Evolutionary conservation across 805 yeast genomes (phyloP).

Genomic region (Kazachstania africana): DNA sequence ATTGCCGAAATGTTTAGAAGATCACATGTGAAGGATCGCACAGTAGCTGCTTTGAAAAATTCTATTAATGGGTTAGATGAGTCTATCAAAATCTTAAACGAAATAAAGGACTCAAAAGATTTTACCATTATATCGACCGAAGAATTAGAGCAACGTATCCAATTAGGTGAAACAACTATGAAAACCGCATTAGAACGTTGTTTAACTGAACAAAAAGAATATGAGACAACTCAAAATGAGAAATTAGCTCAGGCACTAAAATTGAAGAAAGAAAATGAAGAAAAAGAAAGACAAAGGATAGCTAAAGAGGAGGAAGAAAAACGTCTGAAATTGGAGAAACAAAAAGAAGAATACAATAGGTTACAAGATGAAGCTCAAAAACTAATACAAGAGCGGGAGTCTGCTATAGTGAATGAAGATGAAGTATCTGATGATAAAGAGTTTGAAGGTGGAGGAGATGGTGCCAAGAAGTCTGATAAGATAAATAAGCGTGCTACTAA

Average conservation of each 20-base stretch:
- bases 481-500: conserved; percentile 10
- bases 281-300: conserved; percentile 34
- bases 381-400: conserved; percentile 44
- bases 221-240: conserved; percentile 42
- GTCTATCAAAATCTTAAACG: conserved; percentile 49
- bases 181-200: conserved; percentile 59
- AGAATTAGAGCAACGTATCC: conserved; percentile 78
- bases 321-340: conserved; percentile 36
- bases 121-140: conserved; percentile 69
- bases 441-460: conserved; percentile 21
- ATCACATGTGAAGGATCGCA: conserved; percentile 45
- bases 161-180: conserved; percentile 68
- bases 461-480: conserved; percentile 17
- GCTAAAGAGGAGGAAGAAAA: conserved; percentile 39
- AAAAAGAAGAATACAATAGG: conserved; percentile 36
- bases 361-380: conserved; percentile 48
- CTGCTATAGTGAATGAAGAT: conserved; percentile 31
- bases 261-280: conserved; percentile 40
- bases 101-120: conserved; percentile 35
- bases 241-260: conserved; percentile 68
- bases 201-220: conserved; percentile 59
- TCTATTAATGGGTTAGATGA: conserved; percentile 46
- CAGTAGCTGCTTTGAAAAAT: conserved; percentile 45
- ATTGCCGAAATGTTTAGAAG: conserved; percentile 73
- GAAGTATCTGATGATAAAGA: conserved; percentile 23